phyloP scores from a whole-genome alignment of 148 eudicot species.

The Dysphania ambrosioides region DNA sequence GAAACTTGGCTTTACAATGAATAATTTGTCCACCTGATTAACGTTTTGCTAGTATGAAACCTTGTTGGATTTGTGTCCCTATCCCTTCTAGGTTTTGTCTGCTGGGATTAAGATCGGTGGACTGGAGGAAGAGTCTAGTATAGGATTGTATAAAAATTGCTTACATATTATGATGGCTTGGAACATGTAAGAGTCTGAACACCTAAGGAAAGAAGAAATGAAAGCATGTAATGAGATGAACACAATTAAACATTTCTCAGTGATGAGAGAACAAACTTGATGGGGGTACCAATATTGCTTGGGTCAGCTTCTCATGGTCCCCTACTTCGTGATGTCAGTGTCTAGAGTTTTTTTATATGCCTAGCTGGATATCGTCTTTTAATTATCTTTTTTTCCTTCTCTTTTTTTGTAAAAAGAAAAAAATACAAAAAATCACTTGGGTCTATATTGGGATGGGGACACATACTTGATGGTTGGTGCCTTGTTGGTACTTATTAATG shows the following conservation, averaged over 20 bases:
- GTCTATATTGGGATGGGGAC: conserved; percentile 37
- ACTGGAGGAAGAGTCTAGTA: conserved; percentile 16
- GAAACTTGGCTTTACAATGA: not conserved
- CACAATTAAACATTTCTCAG: conserved; percentile 5
- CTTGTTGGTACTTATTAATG: conserved; percentile 44
- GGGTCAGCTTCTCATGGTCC: conserved; percentile 28
- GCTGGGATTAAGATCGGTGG: conserved; percentile 1
- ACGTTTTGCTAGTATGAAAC: conserved; percentile 6
- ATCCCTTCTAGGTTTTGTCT: not conserved
- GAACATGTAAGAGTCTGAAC: not conserved
- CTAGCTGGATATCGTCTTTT: conserved; percentile 31
- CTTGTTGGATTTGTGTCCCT: conserved; percentile 4
- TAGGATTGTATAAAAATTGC: conserved; percentile 14
- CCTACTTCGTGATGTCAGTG: conserved; percentile 24
- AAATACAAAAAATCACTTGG: conserved; percentile 18
- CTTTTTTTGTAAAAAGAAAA: not conserved
- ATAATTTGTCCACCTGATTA: not conserved
- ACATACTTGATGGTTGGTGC: conserved; percentile 37
- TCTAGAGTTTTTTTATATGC: conserved; percentile 23
- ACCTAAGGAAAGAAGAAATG: not conserved
- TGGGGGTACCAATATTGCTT: conserved; percentile 19
- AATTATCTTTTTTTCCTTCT: not conserved
- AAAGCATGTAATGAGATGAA: conserved; percentile 3
- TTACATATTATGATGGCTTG: not conserved
- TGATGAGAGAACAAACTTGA: conserved; percentile 23